Evolutionary conservation across 768 basidiomycete genomes (phyloP), one percentile per base, ranked within the genome.

Genomic region (Boletus coccyginus): DNA sequence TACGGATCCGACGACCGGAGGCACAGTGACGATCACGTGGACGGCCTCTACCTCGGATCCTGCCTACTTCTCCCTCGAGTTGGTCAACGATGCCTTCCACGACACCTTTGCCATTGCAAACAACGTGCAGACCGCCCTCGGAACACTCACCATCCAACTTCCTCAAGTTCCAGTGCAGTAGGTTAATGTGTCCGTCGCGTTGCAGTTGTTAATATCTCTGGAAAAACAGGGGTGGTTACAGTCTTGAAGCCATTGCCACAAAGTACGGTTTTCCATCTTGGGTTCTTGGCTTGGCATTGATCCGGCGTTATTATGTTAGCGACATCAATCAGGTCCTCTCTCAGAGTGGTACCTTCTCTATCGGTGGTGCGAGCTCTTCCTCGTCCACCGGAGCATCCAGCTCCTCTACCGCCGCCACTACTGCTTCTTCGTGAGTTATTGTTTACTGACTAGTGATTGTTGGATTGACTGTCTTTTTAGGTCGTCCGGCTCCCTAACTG

Each of bases 21-120:
- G 70, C 1, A 0, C 46, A 0, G 62, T 77, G 13, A 82, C 78
- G 19, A 59, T 87, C 50, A 71, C 62, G 0, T 88, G 86, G 86
- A 68, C 73, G 3, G 69, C 71, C 12, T 41, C 46, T 0, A 55
- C 74, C 3, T 57, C 62, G 11, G 86, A 88, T 60, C 74, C 81
- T 0, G 3, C 47, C 0, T 50, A 54, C 5, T 82, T 79, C 63
- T 72, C 78, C 19, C 35, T 87, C 16, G 75, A 81, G 67, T 70
- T 88, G 52, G 49, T 60, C 46, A 83, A 85, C 69, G 17, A 61
- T 0, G 24, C 31, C 1, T 88, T 87, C 78, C 73, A 86, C 72
- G 70, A 81, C 53, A 52, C 74, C 0, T 81, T 77, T 46, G 85
- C 80, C 45, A 75, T 88, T 52, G 79, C 77, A 13, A 85, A 79